These are phyloP conservation scores for Senna siamea DNA, from an alignment of 306 rosid species.

Conservation along the genomic window DNA sequence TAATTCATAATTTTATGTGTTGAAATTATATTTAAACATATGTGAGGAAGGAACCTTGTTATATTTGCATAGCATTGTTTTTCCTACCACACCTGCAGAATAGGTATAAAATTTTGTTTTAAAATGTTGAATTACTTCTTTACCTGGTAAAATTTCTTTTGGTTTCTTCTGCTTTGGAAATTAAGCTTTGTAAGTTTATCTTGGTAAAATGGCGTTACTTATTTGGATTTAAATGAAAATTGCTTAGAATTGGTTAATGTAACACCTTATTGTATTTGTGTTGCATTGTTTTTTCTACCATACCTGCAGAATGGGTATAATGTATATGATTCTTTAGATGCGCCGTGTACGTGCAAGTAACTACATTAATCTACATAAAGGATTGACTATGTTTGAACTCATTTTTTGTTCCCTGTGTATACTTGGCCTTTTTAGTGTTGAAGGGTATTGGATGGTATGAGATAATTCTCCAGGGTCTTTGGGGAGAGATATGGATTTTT, in stretches of 20 bases:
- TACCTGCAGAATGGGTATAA: no score
- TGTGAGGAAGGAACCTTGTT: background rate
- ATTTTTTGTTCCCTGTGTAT: background rate
- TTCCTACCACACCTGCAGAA: background rate
- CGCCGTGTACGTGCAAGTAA: background rate
- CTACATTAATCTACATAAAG: background rate
- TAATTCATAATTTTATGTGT: background rate
- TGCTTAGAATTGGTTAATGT: no score
- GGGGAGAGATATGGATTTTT: no score
- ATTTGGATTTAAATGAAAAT: no score
- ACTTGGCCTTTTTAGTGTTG: background rate
- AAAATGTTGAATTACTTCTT: no score
- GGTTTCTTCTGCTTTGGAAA: no score
- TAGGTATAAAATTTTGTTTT: background rate
- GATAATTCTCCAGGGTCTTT: no score
- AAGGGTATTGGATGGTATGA: background rate
- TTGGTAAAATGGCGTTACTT: no score
- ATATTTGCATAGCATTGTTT: background rate
- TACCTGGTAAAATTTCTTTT: no score
- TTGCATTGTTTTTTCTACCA: no score
- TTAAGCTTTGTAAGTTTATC: no score
- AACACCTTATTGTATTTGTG: no score
- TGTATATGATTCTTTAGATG: background rate
- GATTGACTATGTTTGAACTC: constrained; percentile 6
- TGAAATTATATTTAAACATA: background rate